Evolutionary conservation across 192 early-diverging fungal genomes (phyloP).

Genomic region (Backusella parvicylindrica): DNA sequence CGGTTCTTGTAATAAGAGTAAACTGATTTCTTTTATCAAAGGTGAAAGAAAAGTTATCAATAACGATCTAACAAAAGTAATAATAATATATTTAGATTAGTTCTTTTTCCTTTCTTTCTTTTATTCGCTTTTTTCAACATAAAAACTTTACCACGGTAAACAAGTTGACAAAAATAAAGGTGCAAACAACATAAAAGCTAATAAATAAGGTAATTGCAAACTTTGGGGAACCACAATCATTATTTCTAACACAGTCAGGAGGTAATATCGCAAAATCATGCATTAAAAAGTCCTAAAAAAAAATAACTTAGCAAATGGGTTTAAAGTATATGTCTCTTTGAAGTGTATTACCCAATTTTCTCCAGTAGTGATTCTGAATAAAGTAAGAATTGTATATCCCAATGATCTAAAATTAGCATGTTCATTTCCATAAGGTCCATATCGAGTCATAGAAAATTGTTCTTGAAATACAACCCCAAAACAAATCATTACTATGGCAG

Average conservation of each 20-base stretch:
- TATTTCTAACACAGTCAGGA: conserved; percentile 9
- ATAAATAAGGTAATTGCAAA: conserved; percentile 17
- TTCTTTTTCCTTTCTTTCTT: background rate
- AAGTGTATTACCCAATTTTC: conserved; percentile 26
- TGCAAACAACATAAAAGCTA: conserved; percentile 25
- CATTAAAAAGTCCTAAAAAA: conserved; percentile 22
- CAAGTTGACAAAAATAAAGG: conserved; percentile 30
- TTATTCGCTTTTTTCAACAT: too few relatives aligned
- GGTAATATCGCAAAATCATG: conserved; percentile 15
- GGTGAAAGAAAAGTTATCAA: conserved; percentile 27
- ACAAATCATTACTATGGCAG: conserved; percentile 7
- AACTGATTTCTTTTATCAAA: conserved; percentile 27
- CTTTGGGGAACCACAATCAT: conserved; percentile 22
- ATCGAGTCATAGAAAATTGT: conserved; percentile 14
- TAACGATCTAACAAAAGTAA: conserved; percentile 15
- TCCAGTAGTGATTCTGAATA: conserved; percentile 29
- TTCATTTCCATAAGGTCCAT: conserved; percentile 15
- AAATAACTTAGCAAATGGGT: background rate
- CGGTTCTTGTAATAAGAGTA: conserved; percentile 11
- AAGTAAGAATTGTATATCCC: background rate
- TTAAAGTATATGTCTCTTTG: background rate
- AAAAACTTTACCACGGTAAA: conserved; percentile 21
- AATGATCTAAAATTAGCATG: conserved; percentile 21
- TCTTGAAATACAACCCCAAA: conserved; percentile 28
- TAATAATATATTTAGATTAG: background rate